Percentiles rank a stretch among this genome's conserved stretches.
These are phyloP conservation scores for Diaporthe citriasiana DNA, from an alignment of 2,329 filamentous ascomycete genomes.

Conservation along the genomic window DNA sequence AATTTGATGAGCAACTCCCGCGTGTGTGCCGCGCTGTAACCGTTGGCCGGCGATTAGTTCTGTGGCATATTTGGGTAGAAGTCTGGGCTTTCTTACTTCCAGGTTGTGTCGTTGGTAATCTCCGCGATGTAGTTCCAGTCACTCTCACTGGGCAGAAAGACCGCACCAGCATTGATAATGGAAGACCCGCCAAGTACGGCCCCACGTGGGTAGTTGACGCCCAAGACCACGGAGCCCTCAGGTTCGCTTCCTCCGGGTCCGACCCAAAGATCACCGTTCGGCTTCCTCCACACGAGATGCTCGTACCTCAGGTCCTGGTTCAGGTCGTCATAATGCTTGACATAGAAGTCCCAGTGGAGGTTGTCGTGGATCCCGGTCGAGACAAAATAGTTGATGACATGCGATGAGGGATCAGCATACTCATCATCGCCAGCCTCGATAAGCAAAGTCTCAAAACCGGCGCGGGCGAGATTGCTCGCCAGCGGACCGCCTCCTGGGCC, in stretches of 20 bases:
- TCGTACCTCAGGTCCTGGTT: slow-evolving; percentile 60
- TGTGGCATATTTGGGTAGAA: not conserved
- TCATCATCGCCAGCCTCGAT: slow-evolving; percentile 72
- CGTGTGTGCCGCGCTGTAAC: slow-evolving; percentile 46
- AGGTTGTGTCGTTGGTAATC: slow-evolving; percentile 48
- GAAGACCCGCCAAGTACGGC: slow-evolving; percentile 51
- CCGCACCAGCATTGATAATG: slow-evolving; percentile 50
- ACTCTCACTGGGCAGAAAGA: slow-evolving; percentile 48
- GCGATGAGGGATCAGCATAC: slow-evolving; percentile 11
- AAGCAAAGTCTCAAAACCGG: slow-evolving; percentile 9
- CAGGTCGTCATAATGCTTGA: slow-evolving; percentile 65
- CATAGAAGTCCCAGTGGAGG: slow-evolving; percentile 54
- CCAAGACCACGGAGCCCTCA: slow-evolving; percentile 48
- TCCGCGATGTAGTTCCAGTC: slow-evolving; percentile 49
- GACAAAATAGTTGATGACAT: slow-evolving; percentile 56
- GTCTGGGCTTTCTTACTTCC: slow-evolving; percentile 43
- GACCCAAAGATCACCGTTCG: slow-evolving; percentile 50
- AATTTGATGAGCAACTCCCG: slow-evolving; percentile 46
- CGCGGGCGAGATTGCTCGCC: slow-evolving; percentile 26
- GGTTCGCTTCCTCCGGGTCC: slow-evolving; percentile 48
- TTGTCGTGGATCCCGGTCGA: slow-evolving; percentile 46
- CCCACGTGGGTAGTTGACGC: slow-evolving; percentile 52
- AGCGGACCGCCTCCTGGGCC: slow-evolving; percentile 32
- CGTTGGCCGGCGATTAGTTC: not conserved
- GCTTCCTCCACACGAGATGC: slow-evolving; percentile 55